phyloP scores from a whole-genome alignment of 2,329 filamentous ascomycete genomes.

The Alternaria sp. region DNA sequence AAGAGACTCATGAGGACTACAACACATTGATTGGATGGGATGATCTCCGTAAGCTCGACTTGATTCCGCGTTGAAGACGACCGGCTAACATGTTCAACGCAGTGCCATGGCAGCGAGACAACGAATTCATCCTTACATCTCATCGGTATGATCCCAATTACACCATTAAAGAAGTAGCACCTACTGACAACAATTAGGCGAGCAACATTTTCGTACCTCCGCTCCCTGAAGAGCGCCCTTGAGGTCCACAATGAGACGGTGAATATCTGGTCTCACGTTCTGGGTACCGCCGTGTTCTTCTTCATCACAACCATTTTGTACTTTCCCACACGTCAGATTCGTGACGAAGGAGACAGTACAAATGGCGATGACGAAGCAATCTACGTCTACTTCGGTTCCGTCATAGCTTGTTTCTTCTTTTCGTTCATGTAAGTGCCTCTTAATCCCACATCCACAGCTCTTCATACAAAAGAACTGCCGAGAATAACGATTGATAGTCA shows the following conservation, averaged over 20 bases:
- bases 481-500: constrained; percentile 59
- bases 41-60: constrained; percentile 9
- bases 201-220: constrained; percentile 5
- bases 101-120: constrained; percentile 16
- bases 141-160: not conserved
- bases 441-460: not conserved
- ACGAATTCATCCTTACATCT: constrained; percentile 13
- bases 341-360: not conserved
- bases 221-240: constrained; percentile 5
- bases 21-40: constrained; percentile 10
- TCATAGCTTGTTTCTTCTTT: constrained; percentile 15
- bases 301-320: not conserved
- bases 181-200: not conserved
- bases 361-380: constrained; percentile 9
- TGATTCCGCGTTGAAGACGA: not conserved
- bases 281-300: constrained; percentile 2
- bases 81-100: not conserved
- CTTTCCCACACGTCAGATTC: too few relatives aligned
- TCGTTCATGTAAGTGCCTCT: constrained; percentile 42
- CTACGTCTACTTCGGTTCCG: constrained; percentile 10
- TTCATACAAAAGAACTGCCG: not conserved
- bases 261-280: constrained; percentile 15
- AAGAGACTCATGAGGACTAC: not conserved
- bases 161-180: not conserved
- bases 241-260: constrained; percentile 14